These are phyloP conservation scores for Eucalyptus globulus DNA, from an alignment of 345 rosid genomes.

Conservation along the genomic window DNA sequence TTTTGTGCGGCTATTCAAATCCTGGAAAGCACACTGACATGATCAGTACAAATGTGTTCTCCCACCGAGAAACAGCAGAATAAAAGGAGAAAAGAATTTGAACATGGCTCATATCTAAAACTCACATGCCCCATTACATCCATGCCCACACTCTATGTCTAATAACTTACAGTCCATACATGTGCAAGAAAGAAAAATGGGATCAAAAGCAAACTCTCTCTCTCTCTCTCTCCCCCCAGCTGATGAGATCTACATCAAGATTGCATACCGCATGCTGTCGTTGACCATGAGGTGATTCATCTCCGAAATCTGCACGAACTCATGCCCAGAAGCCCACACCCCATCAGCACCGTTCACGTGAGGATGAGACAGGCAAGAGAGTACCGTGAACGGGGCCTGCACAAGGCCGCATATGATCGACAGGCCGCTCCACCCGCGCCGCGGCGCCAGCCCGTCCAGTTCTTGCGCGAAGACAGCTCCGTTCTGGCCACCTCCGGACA, in stretches of 20 bases:
- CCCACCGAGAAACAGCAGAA: background rate
- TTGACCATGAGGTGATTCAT: conserved; percentile 81
- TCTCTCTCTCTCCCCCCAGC: background rate
- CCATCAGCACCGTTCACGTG: conserved; percentile 48
- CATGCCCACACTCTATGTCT: background rate
- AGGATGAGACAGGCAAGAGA: conserved; percentile 66
- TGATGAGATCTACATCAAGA: conserved; percentile 48
- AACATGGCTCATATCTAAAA: background rate
- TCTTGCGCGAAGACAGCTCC: background rate
- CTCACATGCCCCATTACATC: background rate
- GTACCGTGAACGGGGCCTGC: conserved; percentile 37
- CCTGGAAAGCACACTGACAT: background rate
- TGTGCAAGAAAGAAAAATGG: background rate
- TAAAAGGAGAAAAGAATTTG: background rate
- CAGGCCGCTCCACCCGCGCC: conserved; percentile 15
- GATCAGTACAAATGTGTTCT: background rate
- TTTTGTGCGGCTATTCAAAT: background rate
- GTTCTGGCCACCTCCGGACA: conserved; percentile 9
- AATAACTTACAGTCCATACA: background rate
- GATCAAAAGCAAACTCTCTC: background rate
- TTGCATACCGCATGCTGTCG: conserved; percentile 85
- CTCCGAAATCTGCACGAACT: conserved; percentile 48
- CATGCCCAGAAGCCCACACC: conserved; percentile 54
- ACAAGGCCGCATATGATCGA: conserved; percentile 28
- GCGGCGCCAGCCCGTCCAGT: background rate